Evolutionary conservation across 305 asterid genomes (phyloP).

Genomic region (Galium porrigens): DNA sequence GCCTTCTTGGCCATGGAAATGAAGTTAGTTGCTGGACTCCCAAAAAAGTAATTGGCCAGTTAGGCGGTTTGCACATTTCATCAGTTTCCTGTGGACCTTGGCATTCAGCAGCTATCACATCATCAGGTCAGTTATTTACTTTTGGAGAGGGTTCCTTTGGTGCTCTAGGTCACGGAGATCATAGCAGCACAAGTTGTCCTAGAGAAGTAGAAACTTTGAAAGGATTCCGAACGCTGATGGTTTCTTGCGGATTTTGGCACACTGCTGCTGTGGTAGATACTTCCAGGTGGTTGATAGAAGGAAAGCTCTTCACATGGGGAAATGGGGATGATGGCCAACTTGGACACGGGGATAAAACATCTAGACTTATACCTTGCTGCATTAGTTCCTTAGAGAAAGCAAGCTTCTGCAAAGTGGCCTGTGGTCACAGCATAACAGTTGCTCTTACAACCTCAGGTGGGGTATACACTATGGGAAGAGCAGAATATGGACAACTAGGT

Average conservation of each 20-base stretch:
- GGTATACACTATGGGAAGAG: constrained; percentile 49
- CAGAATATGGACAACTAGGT: constrained; percentile 31
- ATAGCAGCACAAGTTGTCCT: constrained; percentile 34
- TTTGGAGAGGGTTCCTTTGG: constrained; percentile 79
- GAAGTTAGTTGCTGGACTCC: constrained; percentile 54
- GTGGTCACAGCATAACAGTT: constrained; percentile 56
- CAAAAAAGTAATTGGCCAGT: constrained; percentile 35
- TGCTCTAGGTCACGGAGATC: constrained; percentile 63
- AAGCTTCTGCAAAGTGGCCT: constrained; percentile 43
- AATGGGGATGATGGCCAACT: constrained; percentile 65
- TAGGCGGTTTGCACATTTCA: constrained; percentile 38
- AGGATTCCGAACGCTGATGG: constrained; percentile 32
- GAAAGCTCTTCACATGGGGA: constrained; percentile 75
- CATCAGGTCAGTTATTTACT: constrained; percentile 45
- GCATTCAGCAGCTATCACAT: constrained; percentile 61
- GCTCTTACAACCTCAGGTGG: constrained; percentile 51
- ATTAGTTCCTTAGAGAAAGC: constrained; percentile 23
- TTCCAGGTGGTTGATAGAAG: constrained; percentile 19
- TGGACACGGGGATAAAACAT: constrained; percentile 45
- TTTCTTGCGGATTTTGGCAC: constrained; percentile 76
- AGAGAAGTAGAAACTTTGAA: constrained; percentile 45
- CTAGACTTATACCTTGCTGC: constrained; percentile 31
- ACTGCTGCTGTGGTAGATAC: constrained; percentile 56
- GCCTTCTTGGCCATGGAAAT: constrained; percentile 61
- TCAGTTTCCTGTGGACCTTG: constrained; percentile 63